Conservation (phyloP, 176 grass and related monocot genomes). For the Lolium perenne region DNA sequence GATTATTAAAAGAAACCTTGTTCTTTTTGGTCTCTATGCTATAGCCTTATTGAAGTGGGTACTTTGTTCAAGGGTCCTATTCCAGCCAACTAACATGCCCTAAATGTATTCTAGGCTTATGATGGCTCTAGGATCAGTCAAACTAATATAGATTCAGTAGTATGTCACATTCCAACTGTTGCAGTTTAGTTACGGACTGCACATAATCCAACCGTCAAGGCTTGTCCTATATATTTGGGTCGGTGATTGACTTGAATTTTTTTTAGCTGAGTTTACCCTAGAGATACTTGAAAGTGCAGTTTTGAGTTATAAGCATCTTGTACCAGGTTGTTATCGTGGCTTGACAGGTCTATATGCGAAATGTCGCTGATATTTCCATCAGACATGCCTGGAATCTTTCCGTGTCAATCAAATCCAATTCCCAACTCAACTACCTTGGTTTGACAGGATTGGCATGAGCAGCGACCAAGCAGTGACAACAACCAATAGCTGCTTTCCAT, state of each 20-base stretch:
- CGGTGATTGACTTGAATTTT: not conserved
- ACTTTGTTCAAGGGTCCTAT: not conserved
- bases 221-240: not conserved
- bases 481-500: not conserved
- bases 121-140: not conserved
- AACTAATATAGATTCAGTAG: not conserved
- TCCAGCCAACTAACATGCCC: not conserved
- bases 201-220: not conserved
- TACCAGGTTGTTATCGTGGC: not conserved
- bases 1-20: not conserved
- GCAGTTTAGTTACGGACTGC: not conserved
- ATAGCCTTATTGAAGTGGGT: not conserved
- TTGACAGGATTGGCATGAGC: not conserved
- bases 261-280: not conserved
- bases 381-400: not conserved
- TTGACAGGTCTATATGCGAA: not conserved
- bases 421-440: not conserved
- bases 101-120: not conserved
- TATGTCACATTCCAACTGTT: not conserved
- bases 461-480: not conserved
- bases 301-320: not conserved
- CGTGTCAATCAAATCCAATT: constrained; percentile 1
- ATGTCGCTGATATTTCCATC: not conserved
- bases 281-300: not conserved
- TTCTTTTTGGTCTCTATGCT: not conserved